Conservation (phyloP, 176 grass and related monocot genomes). For the Oryza glumipatula region DNA sequence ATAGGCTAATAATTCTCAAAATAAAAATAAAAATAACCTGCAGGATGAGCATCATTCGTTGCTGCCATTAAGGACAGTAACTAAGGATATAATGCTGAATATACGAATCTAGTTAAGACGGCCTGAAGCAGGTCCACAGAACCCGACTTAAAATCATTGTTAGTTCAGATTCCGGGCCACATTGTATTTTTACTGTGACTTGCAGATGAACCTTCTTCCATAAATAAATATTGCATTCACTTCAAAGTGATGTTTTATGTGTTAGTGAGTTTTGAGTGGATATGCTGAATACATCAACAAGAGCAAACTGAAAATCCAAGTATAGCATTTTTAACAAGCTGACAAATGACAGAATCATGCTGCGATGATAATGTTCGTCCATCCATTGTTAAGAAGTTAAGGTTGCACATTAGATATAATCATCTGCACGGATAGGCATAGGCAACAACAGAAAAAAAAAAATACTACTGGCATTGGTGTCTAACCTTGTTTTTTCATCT, state of each 20-base stretch:
- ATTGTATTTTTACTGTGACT: not conserved
- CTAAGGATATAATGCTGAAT: not conserved
- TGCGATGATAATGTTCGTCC: not conserved
- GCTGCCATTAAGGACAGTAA: not conserved
- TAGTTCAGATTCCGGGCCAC: not conserved
- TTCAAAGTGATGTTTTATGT: slow-evolving; percentile 2
- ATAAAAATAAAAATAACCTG: not conserved
- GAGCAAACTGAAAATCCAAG: not conserved
- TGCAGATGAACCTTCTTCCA: too few species aligned
- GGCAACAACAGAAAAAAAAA: slow-evolving; percentile 3
- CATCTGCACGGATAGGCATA: not conserved
- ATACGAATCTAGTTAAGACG: not conserved
- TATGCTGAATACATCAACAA: not conserved
- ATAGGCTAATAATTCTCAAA: not conserved
- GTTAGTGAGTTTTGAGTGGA: not conserved
- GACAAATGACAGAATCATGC: not conserved
- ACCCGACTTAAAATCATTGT: not conserved
- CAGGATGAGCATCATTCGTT: not conserved
- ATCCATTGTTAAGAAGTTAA: not conserved
- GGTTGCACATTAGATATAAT: not conserved
- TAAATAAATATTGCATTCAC: not conserved
- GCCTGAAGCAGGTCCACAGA: not conserved
- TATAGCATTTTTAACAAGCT: not conserved
- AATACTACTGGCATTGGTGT: not conserved
- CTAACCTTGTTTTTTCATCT: slow-evolving; percentile 40